phyloP scores from a whole-genome alignment of 2,329 filamentous ascomycete species.

The Penicillium sp. region DNA sequence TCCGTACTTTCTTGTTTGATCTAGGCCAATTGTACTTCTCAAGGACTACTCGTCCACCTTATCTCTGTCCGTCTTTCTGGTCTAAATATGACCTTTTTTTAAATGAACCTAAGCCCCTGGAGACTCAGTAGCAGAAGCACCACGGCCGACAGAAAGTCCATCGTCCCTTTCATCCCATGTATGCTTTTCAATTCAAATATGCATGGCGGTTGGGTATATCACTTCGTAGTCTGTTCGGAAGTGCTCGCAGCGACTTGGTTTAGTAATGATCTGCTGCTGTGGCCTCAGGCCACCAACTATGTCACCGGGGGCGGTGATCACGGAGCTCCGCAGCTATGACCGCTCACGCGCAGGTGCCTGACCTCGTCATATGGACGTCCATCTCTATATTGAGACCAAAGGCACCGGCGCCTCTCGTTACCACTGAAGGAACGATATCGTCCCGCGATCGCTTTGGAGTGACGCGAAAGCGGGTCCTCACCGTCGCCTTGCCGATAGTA shows the following conservation, averaged over 20 bases:
- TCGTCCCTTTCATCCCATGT: neutral
- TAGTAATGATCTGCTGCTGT: neutral
- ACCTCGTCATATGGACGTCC: neutral
- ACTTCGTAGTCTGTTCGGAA: too few relatives aligned
- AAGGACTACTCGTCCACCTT: neutral
- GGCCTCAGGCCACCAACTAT: neutral
- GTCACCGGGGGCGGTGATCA: neutral
- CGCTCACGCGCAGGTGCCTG: neutral
- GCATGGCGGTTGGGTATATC: too few relatives aligned
- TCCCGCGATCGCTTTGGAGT: neutral
- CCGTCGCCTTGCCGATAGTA: slow-evolving; percentile 11
- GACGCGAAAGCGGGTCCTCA: slow-evolving; percentile 2
- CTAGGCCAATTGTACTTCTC: neutral
- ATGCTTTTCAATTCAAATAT: neutral
- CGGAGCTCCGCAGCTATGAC: neutral
- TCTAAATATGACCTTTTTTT: neutral
- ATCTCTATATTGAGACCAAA: neutral
- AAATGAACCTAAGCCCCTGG: neutral
- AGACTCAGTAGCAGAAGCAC: neutral
- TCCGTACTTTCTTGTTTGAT: neutral
- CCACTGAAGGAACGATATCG: neutral
- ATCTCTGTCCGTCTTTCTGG: neutral
- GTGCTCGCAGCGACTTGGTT: neutral
- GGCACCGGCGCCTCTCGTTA: neutral
- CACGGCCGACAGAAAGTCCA: neutral